Percentiles rank a stretch among this genome's conserved stretches.
These are phyloP conservation scores for Neoarthrinium moseri DNA, from an alignment of 2,329 filamentous ascomycete genomes.

Conservation along the genomic window DNA sequence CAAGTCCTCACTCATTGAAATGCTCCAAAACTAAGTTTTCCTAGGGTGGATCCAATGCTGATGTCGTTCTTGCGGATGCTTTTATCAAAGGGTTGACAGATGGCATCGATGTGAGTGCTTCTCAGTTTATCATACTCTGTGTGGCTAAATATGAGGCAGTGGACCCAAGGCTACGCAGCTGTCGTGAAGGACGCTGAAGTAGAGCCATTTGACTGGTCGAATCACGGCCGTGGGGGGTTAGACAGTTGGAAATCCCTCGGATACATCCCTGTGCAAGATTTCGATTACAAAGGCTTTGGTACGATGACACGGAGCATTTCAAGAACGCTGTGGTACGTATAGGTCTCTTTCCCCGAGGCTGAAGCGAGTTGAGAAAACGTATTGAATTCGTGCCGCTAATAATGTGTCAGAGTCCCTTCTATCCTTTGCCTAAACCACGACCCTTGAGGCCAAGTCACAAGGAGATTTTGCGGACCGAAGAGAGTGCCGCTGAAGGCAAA, in stretches of 20 bases:
- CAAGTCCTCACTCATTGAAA: neutral
- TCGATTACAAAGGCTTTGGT: slow-evolving; percentile 65
- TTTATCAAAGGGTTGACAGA: slow-evolving; percentile 63
- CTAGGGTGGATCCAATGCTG: slow-evolving; percentile 71
- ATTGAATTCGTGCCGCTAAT: too few relatives aligned
- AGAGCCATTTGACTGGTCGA: slow-evolving; percentile 68
- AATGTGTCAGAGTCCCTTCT: too few relatives aligned
- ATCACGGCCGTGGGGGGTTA: slow-evolving; percentile 69
- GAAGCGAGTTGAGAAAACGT: neutral
- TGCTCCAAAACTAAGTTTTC: slow-evolving; percentile 22
- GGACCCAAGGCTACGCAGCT: slow-evolving; percentile 67
- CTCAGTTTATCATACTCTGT: neutral
- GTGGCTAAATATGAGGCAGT: slow-evolving; percentile 38
- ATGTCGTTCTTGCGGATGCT: slow-evolving; percentile 66
- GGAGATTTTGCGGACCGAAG: too few relatives aligned
- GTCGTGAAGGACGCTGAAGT: slow-evolving; percentile 71
- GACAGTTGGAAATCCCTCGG: slow-evolving; percentile 69
- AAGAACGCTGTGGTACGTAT: slow-evolving; percentile 51
- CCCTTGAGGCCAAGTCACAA: too few relatives aligned
- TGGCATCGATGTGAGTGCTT: slow-evolving; percentile 48
- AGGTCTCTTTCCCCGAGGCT: neutral
- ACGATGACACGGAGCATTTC: slow-evolving; percentile 70
- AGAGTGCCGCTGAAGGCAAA: too few relatives aligned
- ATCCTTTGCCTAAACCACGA: too few relatives aligned
- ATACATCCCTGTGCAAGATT: slow-evolving; percentile 65